phyloP scores from a whole-genome alignment of 441 rosid species.

The Populus tomentosa region DNA sequence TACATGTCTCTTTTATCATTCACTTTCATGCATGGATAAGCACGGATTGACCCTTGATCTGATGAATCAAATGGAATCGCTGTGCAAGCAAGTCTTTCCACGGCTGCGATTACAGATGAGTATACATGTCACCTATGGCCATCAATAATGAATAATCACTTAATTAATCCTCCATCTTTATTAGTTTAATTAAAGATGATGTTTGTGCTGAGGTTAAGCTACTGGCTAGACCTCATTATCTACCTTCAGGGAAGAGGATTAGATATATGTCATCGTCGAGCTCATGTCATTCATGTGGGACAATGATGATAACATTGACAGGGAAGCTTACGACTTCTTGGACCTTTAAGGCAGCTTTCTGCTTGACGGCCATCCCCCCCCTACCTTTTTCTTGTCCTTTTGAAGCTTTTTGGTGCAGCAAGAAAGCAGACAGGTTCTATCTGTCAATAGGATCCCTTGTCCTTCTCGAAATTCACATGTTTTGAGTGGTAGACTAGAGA shows the following conservation, averaged over 20 bases:
- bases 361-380: background rate
- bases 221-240: no score
- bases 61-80: background rate
- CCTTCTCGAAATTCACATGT: background rate
- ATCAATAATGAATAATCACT: no score
- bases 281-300: background rate
- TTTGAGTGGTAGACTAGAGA: background rate
- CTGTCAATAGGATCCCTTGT: background rate
- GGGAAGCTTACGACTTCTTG: background rate
- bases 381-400: background rate
- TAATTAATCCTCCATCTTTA: no score
- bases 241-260: background rate
- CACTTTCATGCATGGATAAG: background rate
- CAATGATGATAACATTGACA: background rate
- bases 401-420: background rate
- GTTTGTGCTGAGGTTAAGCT: no score
- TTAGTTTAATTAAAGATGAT: no score
- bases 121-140: background rate
- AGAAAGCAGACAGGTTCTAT: background rate
- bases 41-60: background rate
- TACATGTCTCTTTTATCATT: background rate
- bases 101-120: background rate
- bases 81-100: background rate
- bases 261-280: background rate
- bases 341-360: background rate